Evolutionary conservation across 2,329 filamentous ascomycete genomes (phyloP), one percentile per base, ranked within the genome.

Genomic region (Hypomyces perniciosus): DNA sequence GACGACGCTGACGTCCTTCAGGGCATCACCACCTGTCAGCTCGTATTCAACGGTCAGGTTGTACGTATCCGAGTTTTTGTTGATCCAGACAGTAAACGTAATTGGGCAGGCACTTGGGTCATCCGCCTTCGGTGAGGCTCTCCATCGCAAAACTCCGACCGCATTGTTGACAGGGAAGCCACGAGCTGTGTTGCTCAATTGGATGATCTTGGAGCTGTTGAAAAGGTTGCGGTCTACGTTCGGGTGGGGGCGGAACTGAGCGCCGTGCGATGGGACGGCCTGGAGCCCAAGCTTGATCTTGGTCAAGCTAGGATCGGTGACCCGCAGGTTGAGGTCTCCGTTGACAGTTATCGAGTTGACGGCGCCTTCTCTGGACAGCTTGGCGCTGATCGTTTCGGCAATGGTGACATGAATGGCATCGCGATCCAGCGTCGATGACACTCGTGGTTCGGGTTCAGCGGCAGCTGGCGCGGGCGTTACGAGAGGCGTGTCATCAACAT

Each of bases 61-160:
- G 69, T 86, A 95, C 62, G 85, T 90, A 65, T 84, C 83, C 43
- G 85, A 82, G 44, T 88, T 86, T 69, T 91, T 90, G 71, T 96
- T 96, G 54, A 95, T 89, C 93, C 93, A 99, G 35, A 96, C 92
- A 2, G 90, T 96, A 69, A 99, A 97, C 35, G 88, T 93, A 63
- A 99, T 93, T 6, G 93, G 93, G 35, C 95, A 84, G 49, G 91
- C 83, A 55, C 83, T 84, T 34, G 86, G 72, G 60, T 95, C 89
- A 59, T 95, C 90, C 2, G 80, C 78, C 70, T 89, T 90, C 44
- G 90, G 87, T 12, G 85, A 83, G 26, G 89, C 86, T 63, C 90
- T 88, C 93, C 93, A 99, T 67, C 92, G 84, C 66, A 99, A 78
- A 39, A 97, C 91, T 50, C 88, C 90, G 51, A 97, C 92, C 12